These are phyloP conservation scores for Hanseniaspora lindneri DNA, from an alignment of 805 yeast genomes.

Conservation along the genomic window DNA sequence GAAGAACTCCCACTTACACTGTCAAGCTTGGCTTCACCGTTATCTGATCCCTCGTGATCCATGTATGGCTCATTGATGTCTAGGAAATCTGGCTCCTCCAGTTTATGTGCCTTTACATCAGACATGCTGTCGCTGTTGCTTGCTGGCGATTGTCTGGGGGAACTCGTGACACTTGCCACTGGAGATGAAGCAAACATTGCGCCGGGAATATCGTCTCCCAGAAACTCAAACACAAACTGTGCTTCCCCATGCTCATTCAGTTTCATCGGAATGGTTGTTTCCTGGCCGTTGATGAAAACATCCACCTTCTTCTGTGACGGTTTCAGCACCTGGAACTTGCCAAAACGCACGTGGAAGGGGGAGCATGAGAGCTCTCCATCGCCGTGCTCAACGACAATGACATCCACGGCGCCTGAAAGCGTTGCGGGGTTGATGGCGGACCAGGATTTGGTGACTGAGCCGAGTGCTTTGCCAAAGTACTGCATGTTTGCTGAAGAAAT, in stretches of 20 bases:
- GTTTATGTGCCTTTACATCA: too few relatives aligned
- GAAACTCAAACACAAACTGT: conserved; percentile 73
- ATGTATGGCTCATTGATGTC: conserved; percentile 22
- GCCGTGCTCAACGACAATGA: conserved; percentile 83
- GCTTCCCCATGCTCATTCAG: conserved; percentile 97
- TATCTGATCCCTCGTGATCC: conserved; percentile 1
- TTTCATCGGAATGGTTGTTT: conserved; percentile 85
- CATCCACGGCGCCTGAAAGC: conserved; percentile 91
- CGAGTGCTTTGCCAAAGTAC: conserved; percentile 91
- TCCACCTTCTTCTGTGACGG: conserved; percentile 94
- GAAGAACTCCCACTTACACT: conserved; percentile 5
- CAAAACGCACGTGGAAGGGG: conserved; percentile 94
- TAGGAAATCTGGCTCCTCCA: conserved; percentile 29
- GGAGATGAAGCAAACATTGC: conserved; percentile 72
- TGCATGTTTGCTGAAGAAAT: too few relatives aligned
- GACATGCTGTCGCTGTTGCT: too few relatives aligned
- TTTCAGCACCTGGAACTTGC: conserved; percentile 79
- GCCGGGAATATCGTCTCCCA: conserved; percentile 55
- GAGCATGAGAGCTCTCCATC: conserved; percentile 71
- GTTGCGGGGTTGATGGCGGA: conserved; percentile 94
- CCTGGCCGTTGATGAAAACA: conserved; percentile 69
- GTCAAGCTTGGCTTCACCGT: too few relatives aligned
- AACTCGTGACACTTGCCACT: conserved; percentile 52
- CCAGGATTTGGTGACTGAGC: conserved; percentile 93
- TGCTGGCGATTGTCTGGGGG: conserved; percentile 37